These are phyloP conservation scores for Leucocoprinus birnbaumii DNA, from an alignment of 768 basidiomycete genomes.

Conservation along the genomic window DNA sequence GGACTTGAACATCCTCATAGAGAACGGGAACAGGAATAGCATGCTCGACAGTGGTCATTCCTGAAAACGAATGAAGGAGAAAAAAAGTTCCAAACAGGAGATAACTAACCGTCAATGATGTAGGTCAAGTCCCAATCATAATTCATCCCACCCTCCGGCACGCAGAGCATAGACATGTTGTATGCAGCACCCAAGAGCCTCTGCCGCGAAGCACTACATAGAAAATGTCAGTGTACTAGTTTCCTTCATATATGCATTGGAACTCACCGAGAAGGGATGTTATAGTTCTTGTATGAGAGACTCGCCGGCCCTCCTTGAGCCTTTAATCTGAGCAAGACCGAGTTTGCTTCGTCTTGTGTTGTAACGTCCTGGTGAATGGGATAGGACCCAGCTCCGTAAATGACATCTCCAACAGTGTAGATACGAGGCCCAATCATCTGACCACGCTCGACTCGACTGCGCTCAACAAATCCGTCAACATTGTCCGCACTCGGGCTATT, in stretches of 20 bases:
- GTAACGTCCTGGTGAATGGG: constrained; percentile 60
- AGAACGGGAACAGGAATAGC: constrained; percentile 61
- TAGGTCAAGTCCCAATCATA: constrained; percentile 79
- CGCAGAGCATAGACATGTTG: constrained; percentile 65
- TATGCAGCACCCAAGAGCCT: constrained; percentile 58
- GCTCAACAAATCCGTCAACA: constrained; percentile 61
- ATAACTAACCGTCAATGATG: constrained; percentile 62
- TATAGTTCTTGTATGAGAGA: constrained; percentile 80
- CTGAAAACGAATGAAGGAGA: constrained; percentile 27
- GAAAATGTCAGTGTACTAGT: neutral
- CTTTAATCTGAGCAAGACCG: constrained; percentile 66
- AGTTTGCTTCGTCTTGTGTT: constrained; percentile 57
- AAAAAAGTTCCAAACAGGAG: neutral
- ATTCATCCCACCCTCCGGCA: constrained; percentile 80
- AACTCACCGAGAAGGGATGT: constrained; percentile 58
- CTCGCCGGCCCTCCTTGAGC: constrained; percentile 68
- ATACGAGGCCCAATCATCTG: constrained; percentile 69
- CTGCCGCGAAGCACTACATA: constrained; percentile 61
- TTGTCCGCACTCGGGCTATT: constrained; percentile 66
- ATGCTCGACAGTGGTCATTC: constrained; percentile 78
- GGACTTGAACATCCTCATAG: constrained; percentile 63
- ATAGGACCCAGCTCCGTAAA: constrained; percentile 52
- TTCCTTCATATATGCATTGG: neutral
- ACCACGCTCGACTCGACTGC: constrained; percentile 66
- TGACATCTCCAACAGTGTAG: constrained; percentile 64